Conservation (phyloP, 148 eudicot species). For the Silene uniflora region DNA sequence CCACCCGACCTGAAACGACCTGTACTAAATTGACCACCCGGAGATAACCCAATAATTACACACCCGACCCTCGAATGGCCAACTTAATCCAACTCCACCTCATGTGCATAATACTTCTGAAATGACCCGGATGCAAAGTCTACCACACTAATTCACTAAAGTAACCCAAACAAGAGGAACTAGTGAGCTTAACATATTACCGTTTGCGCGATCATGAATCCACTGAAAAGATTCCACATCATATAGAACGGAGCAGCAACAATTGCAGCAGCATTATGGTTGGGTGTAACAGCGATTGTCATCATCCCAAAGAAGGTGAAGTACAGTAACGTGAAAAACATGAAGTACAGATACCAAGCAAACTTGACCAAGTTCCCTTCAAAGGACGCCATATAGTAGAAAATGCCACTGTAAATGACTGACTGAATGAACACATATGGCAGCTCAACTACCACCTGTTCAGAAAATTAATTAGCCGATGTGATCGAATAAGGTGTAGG, state of each 20-base stretch:
- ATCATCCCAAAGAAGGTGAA: constrained; percentile 94
- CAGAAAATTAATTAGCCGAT: background rate
- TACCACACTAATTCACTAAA: background rate
- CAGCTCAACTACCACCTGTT: constrained; percentile 77
- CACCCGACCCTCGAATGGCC: background rate
- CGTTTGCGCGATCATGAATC: constrained; percentile 78
- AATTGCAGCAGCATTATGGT: constrained; percentile 81
- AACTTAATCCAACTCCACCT: background rate
- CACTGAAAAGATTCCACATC: constrained; percentile 97
- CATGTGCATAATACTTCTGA: background rate
- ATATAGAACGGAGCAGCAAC: constrained; percentile 83
- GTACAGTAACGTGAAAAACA: constrained; percentile 74
- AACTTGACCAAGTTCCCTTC: constrained; percentile 59
- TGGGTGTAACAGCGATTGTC: constrained; percentile 75
- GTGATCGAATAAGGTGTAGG: background rate
- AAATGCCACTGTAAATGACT: constrained; percentile 63
- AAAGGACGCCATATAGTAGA: constrained; percentile 80
- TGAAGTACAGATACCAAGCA: constrained; percentile 64
- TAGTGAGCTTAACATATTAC: constrained; percentile 30
- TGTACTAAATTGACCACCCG: background rate
- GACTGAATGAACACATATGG: constrained; percentile 82
- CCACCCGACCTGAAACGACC: background rate
- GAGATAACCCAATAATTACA: background rate
- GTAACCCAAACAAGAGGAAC: background rate
- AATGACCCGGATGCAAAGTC: background rate